phyloP scores from a whole-genome alignment of 208 protist species.

The Trypanosoma melophagium region DNA sequence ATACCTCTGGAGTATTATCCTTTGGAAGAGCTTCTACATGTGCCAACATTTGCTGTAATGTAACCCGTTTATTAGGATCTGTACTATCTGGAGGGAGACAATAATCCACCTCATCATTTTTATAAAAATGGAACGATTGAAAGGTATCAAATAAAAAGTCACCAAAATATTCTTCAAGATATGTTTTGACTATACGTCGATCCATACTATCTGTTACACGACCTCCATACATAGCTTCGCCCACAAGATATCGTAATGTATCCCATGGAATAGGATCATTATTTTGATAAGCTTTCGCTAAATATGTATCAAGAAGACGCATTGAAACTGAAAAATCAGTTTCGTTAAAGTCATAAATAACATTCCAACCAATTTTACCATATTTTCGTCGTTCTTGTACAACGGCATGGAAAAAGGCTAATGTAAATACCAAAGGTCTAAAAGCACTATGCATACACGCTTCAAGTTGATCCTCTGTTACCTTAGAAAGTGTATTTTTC shows the following conservation, averaged over 20 bases:
- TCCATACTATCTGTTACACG: conserved; percentile 98
- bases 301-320: conserved; percentile 95
- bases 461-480: conserved; percentile 95
- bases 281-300: conserved; percentile 96
- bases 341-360: conserved; percentile 99
- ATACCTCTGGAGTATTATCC: conserved; percentile 96
- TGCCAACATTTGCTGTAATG: conserved; percentile 84
- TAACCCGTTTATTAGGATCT: conserved; percentile 66
- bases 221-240: conserved; percentile 99
- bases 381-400: conserved; percentile 98
- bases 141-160: conserved; percentile 99
- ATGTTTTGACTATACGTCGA: conserved; percentile 97
- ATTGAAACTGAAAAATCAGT: conserved; percentile 98
- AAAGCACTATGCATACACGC: conserved; percentile 95
- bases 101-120: conserved; percentile 90
- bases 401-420: conserved; percentile 99
- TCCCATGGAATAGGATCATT: conserved; percentile 97
- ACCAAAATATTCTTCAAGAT: conserved; percentile 99
- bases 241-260: conserved; percentile 98
- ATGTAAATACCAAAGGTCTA: conserved; percentile 96
- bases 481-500: conserved; percentile 95
- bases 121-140: conserved; percentile 98
- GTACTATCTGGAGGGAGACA: conserved; percentile 81
- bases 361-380: conserved; percentile 99
- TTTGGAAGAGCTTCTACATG: conserved; percentile 94